Evolutionary conservation across 78 protist species (phyloP), one percentile per base, ranked within the genome.

Genomic region (Diacronema lutheri): DNA sequence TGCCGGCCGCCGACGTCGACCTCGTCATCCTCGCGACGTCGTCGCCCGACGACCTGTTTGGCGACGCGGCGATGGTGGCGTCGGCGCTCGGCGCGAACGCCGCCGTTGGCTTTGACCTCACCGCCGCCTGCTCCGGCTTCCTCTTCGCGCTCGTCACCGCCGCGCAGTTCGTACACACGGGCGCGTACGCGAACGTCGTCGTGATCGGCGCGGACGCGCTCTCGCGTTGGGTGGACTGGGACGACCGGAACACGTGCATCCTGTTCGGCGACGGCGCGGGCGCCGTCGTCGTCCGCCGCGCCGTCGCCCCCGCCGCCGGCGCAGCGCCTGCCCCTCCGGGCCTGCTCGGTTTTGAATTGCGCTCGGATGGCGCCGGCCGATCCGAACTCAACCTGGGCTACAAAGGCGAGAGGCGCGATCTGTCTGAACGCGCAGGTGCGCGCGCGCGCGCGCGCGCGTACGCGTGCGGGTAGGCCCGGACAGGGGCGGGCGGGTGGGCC

Each of bases 251-350:
- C 86, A 61, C 86, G 26, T 81, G 86, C 73, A 58, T 81, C 16
- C 76, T 81, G 23, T 81, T 81, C 25, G 86, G 86, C 19, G 86
- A 81, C 55, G 86, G 86, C 60, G 86, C 86, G n/a, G 86, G 86
- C 20, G 86, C 86, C 19, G 74, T 81, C 35, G 86, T 81, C 33
- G 0, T 81, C 37, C 26, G 23, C 72, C 60, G n/a, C 19, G 25
- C 55, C 3, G 29, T 3, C 37, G 37, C 50, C 50, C 16, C 50
- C 16, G 50, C 16, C 50, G 50, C 16, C 50, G 50, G 7, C 50
- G 57, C 35, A 4, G 3, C 44, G 25, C 38, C 14, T 7, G 33
- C 13, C 12, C 23, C 5, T 35, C n/a, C n/a, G 11, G 86, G 86
- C 46, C 20, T 81, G 60, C 71, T 81, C 20, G 86, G 86, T 61